Percentiles rank a stretch among this genome's conserved stretches.
phyloP scores from a whole-genome alignment of 768 basidiomycete genomes.

The Termitomyces heimii region DNA sequence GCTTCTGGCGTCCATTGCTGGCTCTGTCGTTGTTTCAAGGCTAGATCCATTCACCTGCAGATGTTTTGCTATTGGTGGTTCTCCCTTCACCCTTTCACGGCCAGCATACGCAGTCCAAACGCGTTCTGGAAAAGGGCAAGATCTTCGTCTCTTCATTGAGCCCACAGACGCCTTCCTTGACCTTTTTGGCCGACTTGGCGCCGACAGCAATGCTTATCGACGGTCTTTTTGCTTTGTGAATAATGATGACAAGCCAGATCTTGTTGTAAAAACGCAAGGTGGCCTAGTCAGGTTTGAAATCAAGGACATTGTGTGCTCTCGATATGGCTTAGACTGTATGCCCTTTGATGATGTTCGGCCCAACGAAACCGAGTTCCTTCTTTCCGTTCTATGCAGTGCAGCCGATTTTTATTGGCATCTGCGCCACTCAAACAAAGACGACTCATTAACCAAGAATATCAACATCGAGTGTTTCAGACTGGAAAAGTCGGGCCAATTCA shows the following conservation, averaged over 20 bases:
- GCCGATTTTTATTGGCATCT: conserved; percentile 3
- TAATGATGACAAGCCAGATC: neutral
- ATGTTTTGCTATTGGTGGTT: neutral
- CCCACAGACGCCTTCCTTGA: neutral
- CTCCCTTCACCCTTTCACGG: neutral
- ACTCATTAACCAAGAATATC: neutral
- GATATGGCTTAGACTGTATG: neutral
- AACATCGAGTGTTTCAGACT: neutral
- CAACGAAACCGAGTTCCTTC: neutral
- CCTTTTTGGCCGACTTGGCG: neutral
- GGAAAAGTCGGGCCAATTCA: neutral
- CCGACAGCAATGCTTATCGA: neutral
- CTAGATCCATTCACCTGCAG: neutral
- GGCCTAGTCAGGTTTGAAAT: neutral
- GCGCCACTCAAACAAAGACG: neutral
- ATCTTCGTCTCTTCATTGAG: neutral
- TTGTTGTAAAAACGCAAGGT: neutral
- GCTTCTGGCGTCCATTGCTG: neutral
- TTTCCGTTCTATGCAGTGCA: neutral
- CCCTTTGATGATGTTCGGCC: neutral
- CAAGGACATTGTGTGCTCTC: neutral
- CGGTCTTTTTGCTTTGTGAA: neutral
- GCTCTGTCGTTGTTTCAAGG: neutral
- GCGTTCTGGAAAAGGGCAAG: neutral
- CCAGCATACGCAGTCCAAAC: neutral